Evolutionary conservation across 495 filamentous ascomycete species (phyloP), one percentile per base, ranked within the genome.

Genomic region (Hypoxylon fragiforme): DNA sequence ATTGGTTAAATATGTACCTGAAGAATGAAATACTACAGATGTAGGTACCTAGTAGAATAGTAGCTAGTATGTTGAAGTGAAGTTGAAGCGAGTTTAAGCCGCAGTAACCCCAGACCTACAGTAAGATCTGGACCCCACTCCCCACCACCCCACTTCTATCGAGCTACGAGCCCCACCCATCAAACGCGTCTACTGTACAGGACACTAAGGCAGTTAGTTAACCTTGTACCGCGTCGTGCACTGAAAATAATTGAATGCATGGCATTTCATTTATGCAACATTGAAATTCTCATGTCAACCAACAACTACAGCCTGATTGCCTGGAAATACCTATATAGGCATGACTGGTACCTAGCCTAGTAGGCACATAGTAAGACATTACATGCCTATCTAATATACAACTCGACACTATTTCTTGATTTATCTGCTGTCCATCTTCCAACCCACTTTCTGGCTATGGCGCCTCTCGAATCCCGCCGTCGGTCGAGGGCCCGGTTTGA

Each of bases 401-500:
- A n/a, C 11, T 30, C 26, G 26, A 5, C 5, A 30, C 26, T 50
- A 45, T 30, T 30, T 22, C 20, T 44, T 30, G 30, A 38, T 43
- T 44, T 32, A 12, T 36, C 12, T 18, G 21, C 22, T 20, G 12
- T 20, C n/a, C 15, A 13, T 15, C 18, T 37, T 48, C 22, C 26
- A n/a, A 38, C 20, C 28, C 20, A 28, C 19, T n/a, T n/a, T 43
- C 40, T 45, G 48, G 45, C 31, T 24, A 65, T 65, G 59, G 38
- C 57, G 16, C 57, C 56, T 18, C 42, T 50, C 16, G 45, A 66
- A 22, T 50, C 57, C 44, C 67, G 70, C 42, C 60, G 71, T 24
- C 63, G 70, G 15, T 56, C 57, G 19, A 65, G 72, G 51, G 48
- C 63, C 7, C 52, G 64, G 31, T 65, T 69, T 35, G 70, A 74